phyloP scores from a whole-genome alignment of 1,139 yeast species.

The Candida tetrigidarum region DNA sequence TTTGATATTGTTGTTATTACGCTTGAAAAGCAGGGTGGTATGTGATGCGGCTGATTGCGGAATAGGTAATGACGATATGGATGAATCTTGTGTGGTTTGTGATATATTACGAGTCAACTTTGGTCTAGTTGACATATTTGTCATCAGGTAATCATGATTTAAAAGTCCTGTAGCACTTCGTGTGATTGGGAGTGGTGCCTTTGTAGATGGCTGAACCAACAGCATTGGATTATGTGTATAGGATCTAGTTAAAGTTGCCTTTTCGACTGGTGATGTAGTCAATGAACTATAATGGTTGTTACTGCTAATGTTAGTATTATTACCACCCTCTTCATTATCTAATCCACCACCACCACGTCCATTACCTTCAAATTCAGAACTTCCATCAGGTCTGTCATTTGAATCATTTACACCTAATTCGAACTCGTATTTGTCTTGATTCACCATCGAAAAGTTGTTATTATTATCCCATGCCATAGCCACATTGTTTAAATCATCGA shows the following conservation, averaged over 20 bases:
- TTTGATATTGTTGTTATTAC: background rate
- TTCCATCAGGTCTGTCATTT: conserved; percentile 9
- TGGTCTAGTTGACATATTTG: conserved; percentile 25
- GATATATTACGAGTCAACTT: conserved; percentile 36
- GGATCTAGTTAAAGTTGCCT: conserved; percentile 27
- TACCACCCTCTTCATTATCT: conserved; percentile 6
- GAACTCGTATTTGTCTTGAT: conserved; percentile 53
- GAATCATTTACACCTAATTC: conserved; percentile 21
- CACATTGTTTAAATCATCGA: conserved; percentile 56
- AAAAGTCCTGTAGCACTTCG: conserved; percentile 9
- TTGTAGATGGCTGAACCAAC: conserved; percentile 13
- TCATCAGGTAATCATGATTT: conserved; percentile 15
- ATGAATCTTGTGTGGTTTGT: conserved; percentile 43
- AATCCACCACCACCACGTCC: conserved; percentile 11
- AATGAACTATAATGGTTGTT: conserved; percentile 18
- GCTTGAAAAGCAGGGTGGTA: background rate
- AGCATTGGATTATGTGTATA: conserved; percentile 25
- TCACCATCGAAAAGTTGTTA: conserved; percentile 55
- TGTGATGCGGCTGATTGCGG: conserved; percentile 7
- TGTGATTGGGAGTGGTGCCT: conserved; percentile 21
- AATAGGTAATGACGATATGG: conserved; percentile 16
- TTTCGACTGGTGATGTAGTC: conserved; percentile 31
- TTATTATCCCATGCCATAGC: conserved; percentile 58
- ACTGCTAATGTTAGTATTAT: too few species aligned
- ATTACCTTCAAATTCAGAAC: conserved; percentile 5